Evolutionary conservation across 2,329 filamentous ascomycete genomes (phyloP), one percentile per base, ranked within the genome.

Genomic region (Thielaviopsis punctulata): DNA sequence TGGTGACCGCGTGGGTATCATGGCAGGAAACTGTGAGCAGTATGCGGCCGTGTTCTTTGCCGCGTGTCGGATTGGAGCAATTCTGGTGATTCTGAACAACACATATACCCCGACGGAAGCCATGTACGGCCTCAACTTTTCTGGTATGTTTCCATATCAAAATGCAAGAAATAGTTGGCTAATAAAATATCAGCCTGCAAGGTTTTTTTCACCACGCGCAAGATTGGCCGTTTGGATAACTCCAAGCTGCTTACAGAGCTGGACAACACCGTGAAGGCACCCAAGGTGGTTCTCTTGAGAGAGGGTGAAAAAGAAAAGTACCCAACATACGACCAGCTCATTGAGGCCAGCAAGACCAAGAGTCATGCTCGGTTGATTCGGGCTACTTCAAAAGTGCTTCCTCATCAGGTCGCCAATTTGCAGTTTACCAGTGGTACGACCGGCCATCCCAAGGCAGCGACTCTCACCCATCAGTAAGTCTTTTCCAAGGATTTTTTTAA

Each of bases 1-100:
- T 25, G 82, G 82, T 33, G 84, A 87, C 62, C 73, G 82, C 13
- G 72, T 88, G 24, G 84, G 78, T 25, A 80, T 89, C 57, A 86
- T 87, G 79, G 82, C 83, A 65, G 60, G 88, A 69, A 67, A 94
- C 76, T 69, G 88, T 72, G 68, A 93, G 75, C 73, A 94, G 76
- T 90, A 90, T 79, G 66, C 84, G 25, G 73, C 82, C 2, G 73
- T 86, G 15, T 85, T 86, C 69, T 86, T 87, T 58, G 82, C 81
- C 3, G 80, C 79, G 10, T 78, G 80, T 41, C 72, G 77, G 46
- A 73, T 84, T 18, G 80, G 81, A 9, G 79, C 75, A 46, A 79
- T 83, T 45, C 69, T 88, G 50, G 84, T 88, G 24, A 86, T 88
- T 45, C 68, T 89, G 58, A 89, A 89, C 67, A 89, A 87, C 66